Conservation (phyloP, 2,329 filamentous ascomycete species). For the Thelonectria blattea region DNA sequence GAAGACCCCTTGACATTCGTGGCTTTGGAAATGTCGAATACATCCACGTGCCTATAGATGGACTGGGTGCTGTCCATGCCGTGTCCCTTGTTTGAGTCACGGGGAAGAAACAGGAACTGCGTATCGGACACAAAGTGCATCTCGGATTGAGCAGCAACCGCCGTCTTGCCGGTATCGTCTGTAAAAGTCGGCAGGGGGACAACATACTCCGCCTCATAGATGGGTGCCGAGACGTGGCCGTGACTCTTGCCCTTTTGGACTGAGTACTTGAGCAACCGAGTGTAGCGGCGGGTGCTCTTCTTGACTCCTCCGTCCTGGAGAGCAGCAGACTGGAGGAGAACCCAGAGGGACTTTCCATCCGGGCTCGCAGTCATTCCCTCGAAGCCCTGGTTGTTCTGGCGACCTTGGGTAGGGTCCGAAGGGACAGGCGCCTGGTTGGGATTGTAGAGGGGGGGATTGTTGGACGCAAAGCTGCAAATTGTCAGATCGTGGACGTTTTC, state of each 20-base stretch:
- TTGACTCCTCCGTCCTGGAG: slow-evolving; percentile 34
- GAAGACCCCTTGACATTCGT: slow-evolving; percentile 63
- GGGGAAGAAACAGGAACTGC: slow-evolving; percentile 71
- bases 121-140: slow-evolving; percentile 67
- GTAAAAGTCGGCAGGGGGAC: slow-evolving; percentile 67
- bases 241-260: slow-evolving; percentile 47
- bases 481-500: not conserved
- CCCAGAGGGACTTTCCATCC: slow-evolving; percentile 68
- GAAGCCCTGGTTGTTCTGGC: slow-evolving; percentile 77
- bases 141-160: slow-evolving; percentile 71
- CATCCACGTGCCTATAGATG: slow-evolving; percentile 71
- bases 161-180: slow-evolving; percentile 55
- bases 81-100: slow-evolving; percentile 66
- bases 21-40: slow-evolving; percentile 67
- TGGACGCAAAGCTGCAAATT: slow-evolving; percentile 62
- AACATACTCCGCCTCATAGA: slow-evolving; percentile 66
- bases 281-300: slow-evolving; percentile 55
- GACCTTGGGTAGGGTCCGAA: slow-evolving; percentile 63
- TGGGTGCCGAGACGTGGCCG: slow-evolving; percentile 37
- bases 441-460: slow-evolving; percentile 67
- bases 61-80: slow-evolving; percentile 59
- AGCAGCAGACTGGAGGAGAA: slow-evolving; percentile 69
- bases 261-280: slow-evolving; percentile 69
- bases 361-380: slow-evolving; percentile 70
- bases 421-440: slow-evolving; percentile 56